Evolutionary conservation across 805 yeast genomes (phyloP).

Genomic region (Debaryomyces maramus): DNA sequence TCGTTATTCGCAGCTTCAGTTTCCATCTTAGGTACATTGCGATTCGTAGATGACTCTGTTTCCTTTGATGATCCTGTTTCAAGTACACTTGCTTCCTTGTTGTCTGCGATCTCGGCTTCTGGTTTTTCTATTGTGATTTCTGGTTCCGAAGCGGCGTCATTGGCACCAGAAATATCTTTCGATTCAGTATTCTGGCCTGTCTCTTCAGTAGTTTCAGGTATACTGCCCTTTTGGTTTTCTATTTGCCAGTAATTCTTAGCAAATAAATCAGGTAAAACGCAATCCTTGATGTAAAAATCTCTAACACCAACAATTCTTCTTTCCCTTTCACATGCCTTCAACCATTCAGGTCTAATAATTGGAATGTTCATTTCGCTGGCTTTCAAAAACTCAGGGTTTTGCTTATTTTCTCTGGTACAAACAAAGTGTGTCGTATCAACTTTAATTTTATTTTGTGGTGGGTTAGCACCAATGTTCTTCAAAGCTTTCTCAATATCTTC

Average conservation of each 20-base stretch:
- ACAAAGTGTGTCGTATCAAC: slow-evolving; percentile 95
- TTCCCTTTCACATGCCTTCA: slow-evolving; percentile 88
- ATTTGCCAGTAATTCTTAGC: slow-evolving; percentile 43
- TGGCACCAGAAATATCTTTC: no score
- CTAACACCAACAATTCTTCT: slow-evolving; percentile 91
- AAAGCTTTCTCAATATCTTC: slow-evolving; percentile 64
- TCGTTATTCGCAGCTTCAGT: background rate
- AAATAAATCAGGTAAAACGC: slow-evolving; percentile 44
- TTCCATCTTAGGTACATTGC: no score
- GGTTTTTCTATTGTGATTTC: no score
- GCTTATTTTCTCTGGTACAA: slow-evolving; percentile 59
- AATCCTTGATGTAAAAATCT: slow-evolving; percentile 69
- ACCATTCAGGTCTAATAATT: slow-evolving; percentile 94
- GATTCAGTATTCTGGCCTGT: background rate
- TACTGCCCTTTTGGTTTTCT: background rate
- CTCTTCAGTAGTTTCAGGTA: background rate
- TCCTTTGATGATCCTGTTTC: no score
- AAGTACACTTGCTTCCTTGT: no score
- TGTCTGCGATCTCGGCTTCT: no score
- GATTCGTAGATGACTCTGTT: no score
- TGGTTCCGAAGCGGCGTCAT: no score
- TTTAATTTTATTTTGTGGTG: slow-evolving; percentile 67
- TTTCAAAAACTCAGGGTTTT: slow-evolving; percentile 68
- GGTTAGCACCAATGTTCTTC: slow-evolving; percentile 74
- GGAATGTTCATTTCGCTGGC: slow-evolving; percentile 90